These are phyloP conservation scores for Agrocybe pediades DNA, from an alignment of 768 basidiomycete genomes.

Conservation along the genomic window DNA sequence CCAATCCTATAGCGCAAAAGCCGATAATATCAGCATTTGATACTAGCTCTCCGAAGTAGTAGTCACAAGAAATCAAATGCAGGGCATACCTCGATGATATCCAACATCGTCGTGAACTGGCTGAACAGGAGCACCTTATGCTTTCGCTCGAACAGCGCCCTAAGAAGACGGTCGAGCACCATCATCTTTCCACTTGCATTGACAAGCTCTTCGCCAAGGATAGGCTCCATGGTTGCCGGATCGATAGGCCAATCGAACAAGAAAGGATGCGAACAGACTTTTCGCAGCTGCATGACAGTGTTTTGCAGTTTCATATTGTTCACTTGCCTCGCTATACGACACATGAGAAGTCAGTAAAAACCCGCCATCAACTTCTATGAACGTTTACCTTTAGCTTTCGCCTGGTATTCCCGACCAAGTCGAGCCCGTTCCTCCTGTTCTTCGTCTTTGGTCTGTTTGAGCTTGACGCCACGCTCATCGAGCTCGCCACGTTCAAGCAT, in stretches of 20 bases:
- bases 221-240: slow-evolving; percentile 55
- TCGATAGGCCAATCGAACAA: slow-evolving; percentile 85
- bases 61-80: neutral
- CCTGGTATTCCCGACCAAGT: slow-evolving; percentile 57
- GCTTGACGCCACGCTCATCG: slow-evolving; percentile 35
- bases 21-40: neutral
- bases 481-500: slow-evolving; percentile 54
- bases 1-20: slow-evolving; percentile 66
- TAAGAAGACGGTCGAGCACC: slow-evolving; percentile 85
- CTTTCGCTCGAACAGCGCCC: slow-evolving; percentile 72
- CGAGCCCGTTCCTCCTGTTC: slow-evolving; percentile 50
- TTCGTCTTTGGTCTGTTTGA: slow-evolving; percentile 30
- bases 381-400: slow-evolving; percentile 66
- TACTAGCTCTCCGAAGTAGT: too few species aligned
- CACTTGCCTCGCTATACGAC: slow-evolving; percentile 71
- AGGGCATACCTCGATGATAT: slow-evolving; percentile 83
- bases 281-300: slow-evolving; percentile 94
- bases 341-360: too few species aligned
- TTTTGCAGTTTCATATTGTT: slow-evolving; percentile 96
- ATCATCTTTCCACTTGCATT: slow-evolving; percentile 97
- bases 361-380: too few species aligned
- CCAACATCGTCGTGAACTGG: slow-evolving; percentile 96
- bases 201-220: slow-evolving; percentile 79
- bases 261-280: slow-evolving; percentile 94
- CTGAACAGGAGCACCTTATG: slow-evolving; percentile 90